A percentile compares a stretch with the other conserved stretches of the same genome.
Conservation (phyloP, 2,329 filamentous ascomycete species). For the Atkinsonella hypoxylon region DNA sequence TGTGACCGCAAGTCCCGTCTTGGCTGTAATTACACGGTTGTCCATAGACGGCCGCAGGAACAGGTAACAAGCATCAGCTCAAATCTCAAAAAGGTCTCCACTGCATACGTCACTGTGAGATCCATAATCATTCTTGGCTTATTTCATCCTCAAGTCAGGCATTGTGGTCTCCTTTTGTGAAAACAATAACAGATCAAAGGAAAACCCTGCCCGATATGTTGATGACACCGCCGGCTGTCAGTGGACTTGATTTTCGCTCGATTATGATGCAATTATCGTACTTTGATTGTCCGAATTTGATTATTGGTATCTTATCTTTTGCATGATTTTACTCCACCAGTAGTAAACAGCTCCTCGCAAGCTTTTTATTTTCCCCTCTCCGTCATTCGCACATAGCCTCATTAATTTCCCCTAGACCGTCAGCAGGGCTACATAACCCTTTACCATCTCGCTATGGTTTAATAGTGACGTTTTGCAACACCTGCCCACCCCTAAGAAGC, state of each 20-base stretch:
- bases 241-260: too few relatives aligned
- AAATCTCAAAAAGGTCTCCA: too few relatives aligned
- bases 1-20: constrained; percentile 3
- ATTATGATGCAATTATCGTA: background rate
- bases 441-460: background rate
- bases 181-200: too few relatives aligned
- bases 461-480: constrained; percentile 5
- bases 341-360: background rate
- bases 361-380: background rate
- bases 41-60: background rate
- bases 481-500: constrained; percentile 18
- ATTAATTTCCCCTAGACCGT: background rate
- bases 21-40: background rate
- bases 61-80: too few relatives aligned
- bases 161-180: too few relatives aligned
- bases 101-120: too few relatives aligned
- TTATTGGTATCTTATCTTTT: constrained; percentile 8
- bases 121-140: too few relatives aligned
- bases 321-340: constrained; percentile 4
- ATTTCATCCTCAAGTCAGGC: too few relatives aligned
- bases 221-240: too few relatives aligned
- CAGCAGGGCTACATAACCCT: background rate
- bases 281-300: background rate
- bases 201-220: too few relatives aligned
- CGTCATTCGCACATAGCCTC: background rate